A percentile compares a stretch with the other conserved stretches of the same genome.
phyloP scores from a whole-genome alignment of 768 basidiomycete genomes.

The Trametes maxima region DNA sequence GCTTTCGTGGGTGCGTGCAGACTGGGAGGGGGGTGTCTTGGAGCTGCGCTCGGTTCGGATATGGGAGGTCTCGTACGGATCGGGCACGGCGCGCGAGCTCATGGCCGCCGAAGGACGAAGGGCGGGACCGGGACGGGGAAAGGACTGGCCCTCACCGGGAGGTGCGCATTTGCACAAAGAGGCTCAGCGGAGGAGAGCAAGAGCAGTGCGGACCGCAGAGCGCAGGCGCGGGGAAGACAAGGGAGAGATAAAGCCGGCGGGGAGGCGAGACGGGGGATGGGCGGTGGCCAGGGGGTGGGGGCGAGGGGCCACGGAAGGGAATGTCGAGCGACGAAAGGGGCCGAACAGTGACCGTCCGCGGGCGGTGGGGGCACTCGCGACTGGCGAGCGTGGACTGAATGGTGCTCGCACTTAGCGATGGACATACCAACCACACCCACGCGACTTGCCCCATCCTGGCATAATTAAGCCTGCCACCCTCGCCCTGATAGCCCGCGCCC shows the following conservation, averaged over 20 bases:
- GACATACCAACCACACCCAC: slow-evolving; percentile 12
- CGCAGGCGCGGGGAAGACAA: not conserved
- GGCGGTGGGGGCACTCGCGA: not conserved
- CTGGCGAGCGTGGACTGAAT: not conserved
- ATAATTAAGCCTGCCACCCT: slow-evolving; percentile 10
- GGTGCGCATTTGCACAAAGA: slow-evolving; percentile 12
- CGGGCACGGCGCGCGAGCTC: not conserved
- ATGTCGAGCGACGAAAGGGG: not conserved
- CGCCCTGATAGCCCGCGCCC: not conserved
- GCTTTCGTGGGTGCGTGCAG: slow-evolving; percentile 21
- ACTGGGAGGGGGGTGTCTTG: not conserved
- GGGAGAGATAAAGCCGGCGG: not conserved
- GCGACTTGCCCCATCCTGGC: slow-evolving; percentile 11
- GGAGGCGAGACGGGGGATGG: not conserved
- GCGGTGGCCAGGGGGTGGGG: not conserved
- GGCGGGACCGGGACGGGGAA: not conserved
- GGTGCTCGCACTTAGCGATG: slow-evolving; percentile 9
- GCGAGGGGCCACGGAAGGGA: not conserved
- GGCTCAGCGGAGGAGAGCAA: not conserved
- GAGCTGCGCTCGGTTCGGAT: not conserved
- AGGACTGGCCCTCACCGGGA: slow-evolving; percentile 16
- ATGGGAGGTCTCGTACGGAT: not conserved
- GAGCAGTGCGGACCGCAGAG: not conserved
- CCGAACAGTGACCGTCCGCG: not conserved
- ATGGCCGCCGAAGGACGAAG: not conserved